A percentile compares a stretch with the other conserved stretches of the same genome.
phyloP scores from a whole-genome alignment of 495 filamentous ascomycete species.

The Lichenothelia convexa region DNA sequence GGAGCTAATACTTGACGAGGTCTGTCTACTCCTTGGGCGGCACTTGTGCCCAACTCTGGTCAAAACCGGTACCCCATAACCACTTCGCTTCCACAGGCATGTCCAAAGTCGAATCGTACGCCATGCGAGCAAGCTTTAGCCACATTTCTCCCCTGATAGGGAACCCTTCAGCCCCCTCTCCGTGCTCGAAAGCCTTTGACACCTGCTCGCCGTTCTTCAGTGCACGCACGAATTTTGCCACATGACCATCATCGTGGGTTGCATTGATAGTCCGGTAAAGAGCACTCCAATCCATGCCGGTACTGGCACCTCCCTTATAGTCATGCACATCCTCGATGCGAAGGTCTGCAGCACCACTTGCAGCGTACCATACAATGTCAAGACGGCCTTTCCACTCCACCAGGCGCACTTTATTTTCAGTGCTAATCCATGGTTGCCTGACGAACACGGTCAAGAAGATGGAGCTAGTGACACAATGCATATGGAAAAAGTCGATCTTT shows the following conservation, averaged over 20 bases:
- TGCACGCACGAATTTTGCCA: conserved; percentile 53
- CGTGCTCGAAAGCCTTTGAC: conserved; percentile 26
- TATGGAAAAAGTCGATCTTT: conserved; percentile 70
- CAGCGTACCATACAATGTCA: conserved; percentile 49
- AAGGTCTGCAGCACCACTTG: conserved; percentile 35
- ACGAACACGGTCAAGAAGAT: conserved; percentile 44
- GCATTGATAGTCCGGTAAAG: conserved; percentile 35
- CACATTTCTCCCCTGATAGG: conserved; percentile 49
- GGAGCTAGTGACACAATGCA: conserved; percentile 45
- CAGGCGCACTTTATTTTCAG: conserved; percentile 37
- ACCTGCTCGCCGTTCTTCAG: conserved; percentile 36
- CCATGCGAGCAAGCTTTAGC: conserved; percentile 48
- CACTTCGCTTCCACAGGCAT: no score
- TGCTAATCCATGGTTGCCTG: conserved; percentile 18
- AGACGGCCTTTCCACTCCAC: conserved; percentile 60
- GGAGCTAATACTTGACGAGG: no score
- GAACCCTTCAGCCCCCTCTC: conserved; percentile 22
- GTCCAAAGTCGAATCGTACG: conserved; percentile 31
- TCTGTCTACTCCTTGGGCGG: no score
- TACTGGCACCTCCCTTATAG: conserved; percentile 31
- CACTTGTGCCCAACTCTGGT: no score
- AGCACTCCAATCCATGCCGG: conserved; percentile 29
- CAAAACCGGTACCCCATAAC: no score
- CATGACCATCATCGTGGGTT: conserved; percentile 60
- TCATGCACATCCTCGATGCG: conserved; percentile 33